Evolutionary conservation across 2,329 filamentous ascomycete genomes (phyloP).

Genomic region (Purpureocillium takamizusanense): DNA sequence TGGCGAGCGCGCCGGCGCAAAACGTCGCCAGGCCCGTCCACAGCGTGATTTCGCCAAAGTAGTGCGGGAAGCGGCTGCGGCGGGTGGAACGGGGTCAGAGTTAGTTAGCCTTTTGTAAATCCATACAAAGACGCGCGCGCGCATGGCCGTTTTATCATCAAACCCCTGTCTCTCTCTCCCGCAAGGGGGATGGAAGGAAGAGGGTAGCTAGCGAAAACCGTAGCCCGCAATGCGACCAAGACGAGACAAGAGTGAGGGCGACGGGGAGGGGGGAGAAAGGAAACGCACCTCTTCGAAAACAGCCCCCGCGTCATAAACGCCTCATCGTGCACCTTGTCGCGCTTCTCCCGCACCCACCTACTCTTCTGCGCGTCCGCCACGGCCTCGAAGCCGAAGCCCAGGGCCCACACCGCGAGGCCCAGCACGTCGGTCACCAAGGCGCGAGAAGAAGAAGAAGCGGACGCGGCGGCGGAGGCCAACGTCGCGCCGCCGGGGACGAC

Average conservation of each 20-base stretch:
- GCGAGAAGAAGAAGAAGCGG: no score
- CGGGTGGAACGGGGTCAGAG: no score
- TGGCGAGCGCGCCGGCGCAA: slow-evolving; percentile 46
- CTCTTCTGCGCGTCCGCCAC: slow-evolving; percentile 56
- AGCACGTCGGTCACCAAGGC: slow-evolving; percentile 44
- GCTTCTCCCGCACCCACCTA: slow-evolving; percentile 51
- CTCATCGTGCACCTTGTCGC: slow-evolving; percentile 57
- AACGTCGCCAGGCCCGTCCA: slow-evolving; percentile 59
- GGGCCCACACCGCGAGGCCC: slow-evolving; percentile 47
- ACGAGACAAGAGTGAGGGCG: not conserved
- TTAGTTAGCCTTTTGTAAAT: no score
- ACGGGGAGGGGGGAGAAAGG: no score
- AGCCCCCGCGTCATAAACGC: slow-evolving; percentile 55
- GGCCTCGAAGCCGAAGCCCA: slow-evolving; percentile 52
- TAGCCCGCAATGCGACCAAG: no score
- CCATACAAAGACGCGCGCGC: no score
- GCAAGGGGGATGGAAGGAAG: not conserved
- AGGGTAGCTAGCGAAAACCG: no score
- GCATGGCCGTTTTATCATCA: no score
- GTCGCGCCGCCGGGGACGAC: slow-evolving; percentile 43
- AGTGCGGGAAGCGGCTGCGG: slow-evolving; percentile 52
- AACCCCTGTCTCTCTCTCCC: no score
- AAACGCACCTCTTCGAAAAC: slow-evolving; percentile 43
- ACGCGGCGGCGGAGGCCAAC: slow-evolving; percentile 28
- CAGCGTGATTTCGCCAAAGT: slow-evolving; percentile 62